Evolutionary conservation across 306 rosid genomes (phyloP).

Genomic region (Cicer cuneatum): DNA sequence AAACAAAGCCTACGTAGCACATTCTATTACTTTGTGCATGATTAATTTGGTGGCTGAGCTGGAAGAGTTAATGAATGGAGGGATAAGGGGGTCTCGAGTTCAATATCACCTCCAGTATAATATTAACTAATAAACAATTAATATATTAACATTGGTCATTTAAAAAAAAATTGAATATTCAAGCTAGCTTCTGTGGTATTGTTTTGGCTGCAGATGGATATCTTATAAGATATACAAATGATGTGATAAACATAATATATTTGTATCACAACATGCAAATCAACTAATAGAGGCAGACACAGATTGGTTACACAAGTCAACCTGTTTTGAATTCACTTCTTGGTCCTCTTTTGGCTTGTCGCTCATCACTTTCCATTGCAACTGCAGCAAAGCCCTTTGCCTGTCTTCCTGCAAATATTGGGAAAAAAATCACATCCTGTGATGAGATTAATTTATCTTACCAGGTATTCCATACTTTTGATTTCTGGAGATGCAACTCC

Average conservation of each 20-base stretch:
- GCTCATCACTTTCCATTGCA: conserved; percentile 98
- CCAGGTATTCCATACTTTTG: conserved; percentile 66
- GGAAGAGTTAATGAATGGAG: no score
- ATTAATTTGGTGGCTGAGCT: background rate
- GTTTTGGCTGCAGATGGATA: conserved; percentile 24
- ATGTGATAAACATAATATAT: conserved; percentile 31
- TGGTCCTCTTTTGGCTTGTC: conserved; percentile 84
- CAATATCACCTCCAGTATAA: no score
- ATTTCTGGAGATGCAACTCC: conserved; percentile 86
- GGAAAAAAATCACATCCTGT: background rate
- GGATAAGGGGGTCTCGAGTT: no score
- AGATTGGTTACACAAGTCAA: conserved; percentile 40
- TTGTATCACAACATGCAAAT: conserved; percentile 18
- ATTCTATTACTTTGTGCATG: conserved; percentile 12
- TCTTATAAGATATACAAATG: conserved; percentile 16
- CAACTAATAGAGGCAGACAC: conserved; percentile 31
- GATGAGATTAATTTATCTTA: conserved; percentile 31
- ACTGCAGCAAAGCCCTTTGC: conserved; percentile 89
- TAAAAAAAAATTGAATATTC: background rate
- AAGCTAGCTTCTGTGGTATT: conserved; percentile 3
- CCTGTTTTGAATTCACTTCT: conserved; percentile 91
- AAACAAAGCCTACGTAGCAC: background rate
- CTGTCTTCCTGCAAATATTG: conserved; percentile 78
- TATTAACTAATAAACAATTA: no score
- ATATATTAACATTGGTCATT: no score